These are phyloP conservation scores for Mycena indigotica DNA, from an alignment of 768 basidiomycete genomes.

Conservation along the genomic window DNA sequence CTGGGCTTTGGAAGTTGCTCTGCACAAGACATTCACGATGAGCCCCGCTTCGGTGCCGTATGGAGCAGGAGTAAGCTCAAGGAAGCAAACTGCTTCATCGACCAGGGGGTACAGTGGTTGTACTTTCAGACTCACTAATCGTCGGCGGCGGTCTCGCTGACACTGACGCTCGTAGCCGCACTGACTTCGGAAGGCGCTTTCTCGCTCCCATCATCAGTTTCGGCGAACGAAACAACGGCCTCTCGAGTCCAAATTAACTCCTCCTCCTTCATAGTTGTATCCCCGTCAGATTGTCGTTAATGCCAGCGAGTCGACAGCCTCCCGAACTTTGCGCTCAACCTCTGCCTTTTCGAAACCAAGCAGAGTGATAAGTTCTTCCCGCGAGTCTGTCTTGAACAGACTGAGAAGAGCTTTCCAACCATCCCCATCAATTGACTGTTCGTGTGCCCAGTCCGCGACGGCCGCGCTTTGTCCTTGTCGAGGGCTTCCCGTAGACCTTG, in stretches of 20 bases:
- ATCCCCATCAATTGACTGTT: slow-evolving; percentile 44
- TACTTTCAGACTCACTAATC: slow-evolving; percentile 66
- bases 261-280: slow-evolving; percentile 35
- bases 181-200: slow-evolving; percentile 78
- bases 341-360: slow-evolving; percentile 93
- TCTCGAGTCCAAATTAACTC: slow-evolving; percentile 57
- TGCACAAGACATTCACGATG: slow-evolving; percentile 43
- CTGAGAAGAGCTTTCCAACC: slow-evolving; percentile 88
- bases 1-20: slow-evolving; percentile 29
- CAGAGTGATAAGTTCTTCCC: slow-evolving; percentile 86
- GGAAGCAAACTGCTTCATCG: slow-evolving; percentile 76
- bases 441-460: slow-evolving; percentile 70
- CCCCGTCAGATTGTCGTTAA: slow-evolving; percentile 36
- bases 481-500: slow-evolving; percentile 55
- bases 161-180: slow-evolving; percentile 40
- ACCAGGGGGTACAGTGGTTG: slow-evolving; percentile 83
- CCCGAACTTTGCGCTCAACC: slow-evolving; percentile 74
- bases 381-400: slow-evolving; percentile 85
- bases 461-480: slow-evolving; percentile 22
- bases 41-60: slow-evolving; percentile 54
- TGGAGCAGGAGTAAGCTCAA: slow-evolving; percentile 75
- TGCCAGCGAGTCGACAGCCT: slow-evolving; percentile 78
- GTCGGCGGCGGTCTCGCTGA: slow-evolving; percentile 61
- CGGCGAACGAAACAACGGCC: slow-evolving; percentile 82
- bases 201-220: slow-evolving; percentile 63